These are phyloP conservation scores for Proliferodiscus dingleyae DNA, from an alignment of 2,329 filamentous ascomycete species.

Conservation along the genomic window DNA sequence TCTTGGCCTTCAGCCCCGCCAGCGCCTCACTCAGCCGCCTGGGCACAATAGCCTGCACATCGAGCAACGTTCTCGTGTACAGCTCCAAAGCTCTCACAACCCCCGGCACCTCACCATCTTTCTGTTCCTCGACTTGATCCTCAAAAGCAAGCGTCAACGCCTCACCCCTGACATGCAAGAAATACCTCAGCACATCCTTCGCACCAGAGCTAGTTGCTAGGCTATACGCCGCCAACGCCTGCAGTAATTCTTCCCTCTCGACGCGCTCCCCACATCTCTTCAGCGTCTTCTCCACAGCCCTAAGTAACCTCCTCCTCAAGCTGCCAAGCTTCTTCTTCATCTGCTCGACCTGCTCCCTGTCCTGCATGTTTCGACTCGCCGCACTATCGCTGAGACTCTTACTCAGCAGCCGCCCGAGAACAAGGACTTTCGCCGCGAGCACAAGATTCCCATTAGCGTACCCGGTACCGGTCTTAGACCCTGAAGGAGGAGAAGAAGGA, in stretches of 20 bases:
- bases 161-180: slow-evolving; percentile 67
- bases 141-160: slow-evolving; percentile 62
- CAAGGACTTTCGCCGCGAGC: slow-evolving; percentile 64
- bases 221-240: slow-evolving; percentile 76
- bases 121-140: slow-evolving; percentile 25
- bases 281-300: slow-evolving; percentile 14
- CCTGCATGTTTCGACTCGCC: slow-evolving; percentile 32
- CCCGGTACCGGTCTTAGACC: too few relatives aligned
- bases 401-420: slow-evolving; percentile 69
- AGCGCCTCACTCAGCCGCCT: slow-evolving; percentile 66
- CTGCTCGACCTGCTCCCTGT: slow-evolving; percentile 44
- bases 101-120: slow-evolving; percentile 36
- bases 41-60: slow-evolving; percentile 73
- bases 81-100: slow-evolving; percentile 64
- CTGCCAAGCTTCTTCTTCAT: slow-evolving; percentile 59
- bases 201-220: slow-evolving; percentile 75
- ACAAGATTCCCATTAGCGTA: slow-evolving; percentile 41
- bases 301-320: slow-evolving; percentile 46
- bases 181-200: slow-evolving; percentile 72
- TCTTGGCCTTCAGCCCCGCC: slow-evolving; percentile 60
- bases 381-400: slow-evolving; percentile 62
- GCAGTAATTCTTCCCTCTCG: slow-evolving; percentile 52
- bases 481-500: too few relatives aligned
- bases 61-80: slow-evolving; percentile 71
- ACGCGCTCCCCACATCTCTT: slow-evolving; percentile 30